These are phyloP conservation scores for Abrus pulchellus DNA, from an alignment of 306 rosid genomes.

Conservation along the genomic window DNA sequence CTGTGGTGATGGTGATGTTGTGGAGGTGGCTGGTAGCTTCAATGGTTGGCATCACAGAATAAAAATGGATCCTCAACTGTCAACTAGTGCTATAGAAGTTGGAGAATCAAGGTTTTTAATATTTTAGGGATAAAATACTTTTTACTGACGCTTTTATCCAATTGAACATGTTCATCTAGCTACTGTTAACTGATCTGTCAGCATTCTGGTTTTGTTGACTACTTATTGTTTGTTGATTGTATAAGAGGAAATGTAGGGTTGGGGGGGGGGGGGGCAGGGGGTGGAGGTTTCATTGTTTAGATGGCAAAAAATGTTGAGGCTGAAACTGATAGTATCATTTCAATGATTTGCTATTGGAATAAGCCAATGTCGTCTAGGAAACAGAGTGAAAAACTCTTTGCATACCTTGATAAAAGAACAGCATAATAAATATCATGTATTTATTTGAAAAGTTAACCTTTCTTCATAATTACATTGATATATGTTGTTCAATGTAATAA, in stretches of 20 bases:
- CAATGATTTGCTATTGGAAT: slow-evolving; percentile 40
- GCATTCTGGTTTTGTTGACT: slow-evolving; percentile 26
- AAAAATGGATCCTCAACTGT: slow-evolving; percentile 75
- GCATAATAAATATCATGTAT: slow-evolving; percentile 1
- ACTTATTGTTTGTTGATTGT: slow-evolving; percentile 21
- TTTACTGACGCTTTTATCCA: slow-evolving; percentile 12
- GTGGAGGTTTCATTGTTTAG: slow-evolving; percentile 1
- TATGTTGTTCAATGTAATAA: slow-evolving; percentile 45
- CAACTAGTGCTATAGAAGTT: slow-evolving; percentile 54
- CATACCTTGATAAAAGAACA: slow-evolving; percentile 27
- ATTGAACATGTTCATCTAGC: slow-evolving; percentile 21
- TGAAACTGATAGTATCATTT: slow-evolving; percentile 13
- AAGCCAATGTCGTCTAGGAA: slow-evolving; percentile 36
- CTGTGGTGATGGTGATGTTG: slow-evolving; percentile 73
- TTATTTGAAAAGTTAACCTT: slow-evolving; percentile 10
- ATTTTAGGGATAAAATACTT: slow-evolving; percentile 17
- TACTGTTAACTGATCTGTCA: slow-evolving; percentile 22
- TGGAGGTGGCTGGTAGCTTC: slow-evolving; percentile 96
- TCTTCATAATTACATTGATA: slow-evolving; percentile 33
- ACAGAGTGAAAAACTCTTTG: slow-evolving; percentile 27
- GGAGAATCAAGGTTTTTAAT: slow-evolving; percentile 66
- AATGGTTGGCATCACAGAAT: slow-evolving; percentile 92
- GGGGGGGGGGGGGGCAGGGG: too few species aligned
- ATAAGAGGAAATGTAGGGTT: slow-evolving; percentile 34
- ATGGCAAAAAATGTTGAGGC: slow-evolving; percentile 11